Evolutionary conservation across 2,329 filamentous ascomycete genomes (phyloP).

Genomic region (Colletotrichum sp.): DNA sequence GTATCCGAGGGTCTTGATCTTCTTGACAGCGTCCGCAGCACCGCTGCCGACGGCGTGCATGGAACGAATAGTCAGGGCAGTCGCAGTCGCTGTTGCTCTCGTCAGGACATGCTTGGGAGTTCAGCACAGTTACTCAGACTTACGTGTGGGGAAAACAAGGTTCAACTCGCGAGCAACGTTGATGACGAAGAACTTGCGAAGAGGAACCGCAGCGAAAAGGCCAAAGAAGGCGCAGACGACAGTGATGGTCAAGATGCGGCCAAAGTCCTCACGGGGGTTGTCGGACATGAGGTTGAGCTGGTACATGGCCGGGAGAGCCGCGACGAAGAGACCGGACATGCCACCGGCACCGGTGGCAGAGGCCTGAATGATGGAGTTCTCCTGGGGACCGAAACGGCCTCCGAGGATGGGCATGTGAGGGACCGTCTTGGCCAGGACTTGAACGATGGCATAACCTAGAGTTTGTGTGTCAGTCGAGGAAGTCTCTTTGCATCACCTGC

Average conservation of each 20-base stretch:
- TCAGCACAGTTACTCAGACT: accelerated
- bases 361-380: conserved; percentile 67
- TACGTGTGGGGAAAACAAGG: conserved; percentile 60
- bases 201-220: conserved; percentile 65
- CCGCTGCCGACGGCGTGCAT: conserved; percentile 63
- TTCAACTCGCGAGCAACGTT: conserved; percentile 65
- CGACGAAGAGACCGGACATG: conserved; percentile 62
- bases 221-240: conserved; percentile 68
- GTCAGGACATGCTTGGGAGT: not conserved
- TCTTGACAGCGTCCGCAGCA: conserved; percentile 55
- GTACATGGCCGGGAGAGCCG: conserved; percentile 66
- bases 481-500: not conserved
- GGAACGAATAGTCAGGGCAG: conserved; percentile 64
- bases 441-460: conserved; percentile 47
- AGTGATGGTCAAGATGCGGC: conserved; percentile 63
- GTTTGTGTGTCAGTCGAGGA: not conserved
- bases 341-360: conserved; percentile 64
- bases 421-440: conserved; percentile 44
- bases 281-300: conserved; percentile 54
- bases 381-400: conserved; percentile 61
- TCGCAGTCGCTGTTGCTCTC: conserved; percentile 50
- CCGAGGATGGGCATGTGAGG: conserved; percentile 54
- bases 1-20: conserved; percentile 59
- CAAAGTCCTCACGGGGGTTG: conserved; percentile 59
- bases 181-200: conserved; percentile 72